These are phyloP conservation scores for Hypoxylon subgilvum DNA, from an alignment of 495 filamentous ascomycete genomes.

Conservation along the genomic window DNA sequence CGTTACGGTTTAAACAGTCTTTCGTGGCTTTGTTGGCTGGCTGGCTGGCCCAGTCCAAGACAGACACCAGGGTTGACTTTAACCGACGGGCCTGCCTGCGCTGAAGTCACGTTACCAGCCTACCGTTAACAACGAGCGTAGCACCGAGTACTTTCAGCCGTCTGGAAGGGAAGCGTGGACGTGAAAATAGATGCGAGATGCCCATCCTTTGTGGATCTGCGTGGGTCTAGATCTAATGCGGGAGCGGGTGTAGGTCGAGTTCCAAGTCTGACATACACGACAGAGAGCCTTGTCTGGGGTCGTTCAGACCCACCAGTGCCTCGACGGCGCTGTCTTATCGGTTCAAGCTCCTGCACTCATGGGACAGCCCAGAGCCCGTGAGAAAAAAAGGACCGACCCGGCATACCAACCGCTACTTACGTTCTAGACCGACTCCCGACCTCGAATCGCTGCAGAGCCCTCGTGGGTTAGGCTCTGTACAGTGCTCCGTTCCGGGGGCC, in stretches of 20 bases:
- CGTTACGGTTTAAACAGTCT: slow-evolving; percentile 15
- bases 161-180: slow-evolving; percentile 6
- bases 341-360: slow-evolving; percentile 16
- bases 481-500: slow-evolving; percentile 11
- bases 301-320: slow-evolving; percentile 11
- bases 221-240: slow-evolving; percentile 33
- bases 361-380: slow-evolving; percentile 15
- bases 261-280: slow-evolving; percentile 33
- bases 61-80: slow-evolving; percentile 27
- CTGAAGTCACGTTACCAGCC: slow-evolving; percentile 34
- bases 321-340: slow-evolving; percentile 26
- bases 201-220: slow-evolving; percentile 30
- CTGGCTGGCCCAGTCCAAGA: slow-evolving; percentile 20
- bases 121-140: slow-evolving; percentile 19
- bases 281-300: slow-evolving; percentile 23
- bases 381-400: slow-evolving; percentile 38
- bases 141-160: slow-evolving; percentile 20
- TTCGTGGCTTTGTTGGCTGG: slow-evolving; percentile 2
- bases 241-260: slow-evolving; percentile 21
- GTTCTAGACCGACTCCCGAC: slow-evolving; percentile 34
- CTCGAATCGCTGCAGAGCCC: slow-evolving; percentile 26
- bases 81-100: slow-evolving; percentile 32
- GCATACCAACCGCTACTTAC: slow-evolving; percentile 18
- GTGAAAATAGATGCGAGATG: slow-evolving; percentile 29
- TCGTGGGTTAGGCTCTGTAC: slow-evolving; percentile 28